These are phyloP conservation scores for Aspergillus saccharolyticus DNA, from an alignment of 495 filamentous ascomycete genomes.

Conservation along the genomic window DNA sequence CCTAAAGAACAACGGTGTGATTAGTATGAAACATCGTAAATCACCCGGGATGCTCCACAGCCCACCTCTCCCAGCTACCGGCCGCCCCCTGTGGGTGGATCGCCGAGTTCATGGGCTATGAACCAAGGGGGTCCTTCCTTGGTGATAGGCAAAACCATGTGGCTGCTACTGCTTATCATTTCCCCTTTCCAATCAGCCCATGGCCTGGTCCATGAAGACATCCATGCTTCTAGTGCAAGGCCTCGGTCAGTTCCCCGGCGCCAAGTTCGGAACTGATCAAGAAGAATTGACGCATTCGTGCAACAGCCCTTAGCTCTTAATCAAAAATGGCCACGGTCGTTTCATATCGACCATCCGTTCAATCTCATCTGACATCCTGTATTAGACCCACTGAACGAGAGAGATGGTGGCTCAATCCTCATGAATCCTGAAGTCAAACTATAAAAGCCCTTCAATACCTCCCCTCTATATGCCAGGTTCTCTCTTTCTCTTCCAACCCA, in stretches of 20 bases:
- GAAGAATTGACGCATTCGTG: background rate
- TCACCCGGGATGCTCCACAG: conserved; percentile 5
- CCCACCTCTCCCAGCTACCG: background rate
- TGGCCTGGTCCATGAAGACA: background rate
- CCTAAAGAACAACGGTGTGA: conserved; percentile 8
- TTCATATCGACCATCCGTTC: conserved; percentile 1
- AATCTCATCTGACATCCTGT: background rate
- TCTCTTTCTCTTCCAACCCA: background rate
- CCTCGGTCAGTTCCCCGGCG: background rate
- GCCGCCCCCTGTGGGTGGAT: background rate
- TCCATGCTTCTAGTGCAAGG: background rate
- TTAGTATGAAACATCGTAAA: conserved; percentile 17
- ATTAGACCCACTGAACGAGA: background rate
- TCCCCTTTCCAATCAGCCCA: background rate
- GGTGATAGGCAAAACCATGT: background rate
- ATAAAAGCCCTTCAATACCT: conserved; percentile 5
- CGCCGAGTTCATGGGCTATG: background rate
- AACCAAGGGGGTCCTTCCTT: background rate
- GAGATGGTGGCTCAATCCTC: background rate
- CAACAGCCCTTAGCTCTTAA: background rate
- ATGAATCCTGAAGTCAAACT: background rate
- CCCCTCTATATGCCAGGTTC: background rate
- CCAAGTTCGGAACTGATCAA: background rate
- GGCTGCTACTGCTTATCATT: conserved; percentile 1
- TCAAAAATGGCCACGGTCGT: background rate